phyloP scores from a whole-genome alignment of 2,329 filamentous ascomycete species.

The Xylariaceae sp. region DNA sequence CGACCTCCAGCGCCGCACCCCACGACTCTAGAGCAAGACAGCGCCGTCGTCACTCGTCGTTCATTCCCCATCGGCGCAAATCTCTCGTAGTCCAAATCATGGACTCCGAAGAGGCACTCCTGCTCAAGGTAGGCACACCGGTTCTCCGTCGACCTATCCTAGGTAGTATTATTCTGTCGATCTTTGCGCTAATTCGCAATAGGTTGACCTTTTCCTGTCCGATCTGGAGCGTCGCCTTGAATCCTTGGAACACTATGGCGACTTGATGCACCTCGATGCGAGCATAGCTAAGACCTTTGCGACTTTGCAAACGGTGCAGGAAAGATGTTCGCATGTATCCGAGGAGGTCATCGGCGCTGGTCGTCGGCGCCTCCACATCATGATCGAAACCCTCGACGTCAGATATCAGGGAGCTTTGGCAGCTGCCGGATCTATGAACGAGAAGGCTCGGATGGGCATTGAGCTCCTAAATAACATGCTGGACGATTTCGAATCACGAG shows the following conservation, averaged over 20 bases:
- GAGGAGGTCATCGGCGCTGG: conserved; percentile 87
- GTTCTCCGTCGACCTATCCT: neutral
- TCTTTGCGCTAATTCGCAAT: conserved; percentile 3
- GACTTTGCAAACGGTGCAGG: conserved; percentile 79
- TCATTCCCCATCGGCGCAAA: conserved; percentile 48
- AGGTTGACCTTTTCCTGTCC: conserved; percentile 75
- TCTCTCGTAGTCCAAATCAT: conserved; percentile 56
- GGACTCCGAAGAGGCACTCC: conserved; percentile 56
- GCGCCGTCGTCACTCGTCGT: conserved; percentile 53
- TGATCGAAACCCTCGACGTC: conserved; percentile 87
- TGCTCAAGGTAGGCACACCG: conserved; percentile 46
- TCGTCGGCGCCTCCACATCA: conserved; percentile 73
- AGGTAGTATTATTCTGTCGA: neutral
- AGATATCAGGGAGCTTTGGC: conserved; percentile 82
- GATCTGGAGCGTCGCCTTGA: conserved; percentile 84
- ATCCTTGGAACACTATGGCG: conserved; percentile 81
- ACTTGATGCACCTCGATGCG: conserved; percentile 69
- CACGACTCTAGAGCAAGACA: conserved; percentile 32
- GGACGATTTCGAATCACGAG: conserved; percentile 75
- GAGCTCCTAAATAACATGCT: conserved; percentile 81
- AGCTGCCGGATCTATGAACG: conserved; percentile 79
- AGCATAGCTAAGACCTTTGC: conserved; percentile 80
- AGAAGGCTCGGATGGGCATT: conserved; percentile 85
- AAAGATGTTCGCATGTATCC: conserved; percentile 82
- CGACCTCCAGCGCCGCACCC: conserved; percentile 39